These are phyloP conservation scores for Urochloa ruziziensis DNA, from an alignment of 176 grass and related monocot species.

Conservation along the genomic window DNA sequence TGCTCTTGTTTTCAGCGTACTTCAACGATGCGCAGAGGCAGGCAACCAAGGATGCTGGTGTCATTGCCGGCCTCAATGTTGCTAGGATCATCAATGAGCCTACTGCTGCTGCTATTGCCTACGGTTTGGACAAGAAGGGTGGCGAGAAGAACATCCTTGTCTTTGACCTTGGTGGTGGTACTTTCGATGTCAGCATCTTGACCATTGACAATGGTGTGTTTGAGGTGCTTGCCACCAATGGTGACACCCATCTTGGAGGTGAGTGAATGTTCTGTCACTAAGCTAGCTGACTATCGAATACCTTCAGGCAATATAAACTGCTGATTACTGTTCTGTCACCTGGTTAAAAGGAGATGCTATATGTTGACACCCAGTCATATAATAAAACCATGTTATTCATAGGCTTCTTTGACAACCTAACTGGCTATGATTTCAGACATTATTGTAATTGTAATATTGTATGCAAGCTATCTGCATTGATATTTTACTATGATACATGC, in stretches of 20 bases:
- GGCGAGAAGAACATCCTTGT: slow-evolving; percentile 84
- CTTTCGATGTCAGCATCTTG: slow-evolving; percentile 78
- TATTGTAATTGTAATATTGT: not conserved
- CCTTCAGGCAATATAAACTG: not conserved
- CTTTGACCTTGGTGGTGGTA: slow-evolving; percentile 80
- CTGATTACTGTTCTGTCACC: not conserved
- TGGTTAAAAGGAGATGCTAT: not conserved
- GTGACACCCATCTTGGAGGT: slow-evolving; percentile 90
- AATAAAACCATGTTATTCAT: too few species aligned
- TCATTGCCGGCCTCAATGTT: slow-evolving; percentile 65
- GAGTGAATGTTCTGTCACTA: not conserved
- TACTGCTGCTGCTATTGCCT: slow-evolving; percentile 81
- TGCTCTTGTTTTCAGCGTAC: slow-evolving; percentile 52
- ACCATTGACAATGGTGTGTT: slow-evolving; percentile 77
- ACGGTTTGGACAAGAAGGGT: slow-evolving; percentile 70
- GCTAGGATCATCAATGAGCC: slow-evolving; percentile 77
- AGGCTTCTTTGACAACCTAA: not conserved
- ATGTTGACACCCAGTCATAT: not conserved
- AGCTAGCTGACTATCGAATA: not conserved
- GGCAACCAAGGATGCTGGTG: slow-evolving; percentile 73
- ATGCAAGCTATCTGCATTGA: not conserved
- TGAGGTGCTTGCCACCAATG: slow-evolving; percentile 79
- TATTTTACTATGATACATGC: not conserved
- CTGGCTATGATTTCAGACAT: not conserved
- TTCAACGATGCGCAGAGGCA: slow-evolving; percentile 81